phyloP scores from a whole-genome alignment of 345 rosid genomes.

The Noccaea caerulescens region DNA sequence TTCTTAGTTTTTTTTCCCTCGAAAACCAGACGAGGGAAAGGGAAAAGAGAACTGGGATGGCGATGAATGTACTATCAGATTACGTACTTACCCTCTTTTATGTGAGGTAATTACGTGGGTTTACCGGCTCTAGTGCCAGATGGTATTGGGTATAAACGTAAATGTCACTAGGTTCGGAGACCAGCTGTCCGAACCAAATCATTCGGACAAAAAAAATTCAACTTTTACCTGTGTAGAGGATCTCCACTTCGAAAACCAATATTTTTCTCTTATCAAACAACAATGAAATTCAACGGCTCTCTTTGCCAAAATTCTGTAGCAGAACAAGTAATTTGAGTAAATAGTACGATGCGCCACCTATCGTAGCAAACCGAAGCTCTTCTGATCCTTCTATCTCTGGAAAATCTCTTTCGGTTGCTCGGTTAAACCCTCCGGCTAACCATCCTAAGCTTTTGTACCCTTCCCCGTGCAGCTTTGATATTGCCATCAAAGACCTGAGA shows the following conservation, averaged over 20 bases:
- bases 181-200: slow-evolving; percentile 33
- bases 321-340: slow-evolving; percentile 61
- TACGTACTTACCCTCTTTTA: slow-evolving; percentile 26
- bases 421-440: slow-evolving; percentile 84
- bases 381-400: slow-evolving; percentile 62
- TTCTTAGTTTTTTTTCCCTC: slow-evolving; percentile 22
- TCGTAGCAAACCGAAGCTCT: slow-evolving; percentile 75
- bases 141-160: slow-evolving; percentile 27
- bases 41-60: slow-evolving; percentile 25
- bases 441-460: slow-evolving; percentile 80
- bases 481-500: slow-evolving; percentile 68
- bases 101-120: background rate
- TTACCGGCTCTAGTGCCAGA: background rate
- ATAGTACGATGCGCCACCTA: slow-evolving; percentile 80
- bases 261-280: background rate
- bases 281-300: slow-evolving; percentile 19
- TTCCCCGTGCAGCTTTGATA: slow-evolving; percentile 55
- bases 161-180: slow-evolving; percentile 3
- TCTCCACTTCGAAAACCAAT: background rate
- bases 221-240: background rate
- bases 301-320: slow-evolving; percentile 52
- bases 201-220: slow-evolving; percentile 1
- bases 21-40: slow-evolving; percentile 34
- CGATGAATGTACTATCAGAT: slow-evolving; percentile 27
- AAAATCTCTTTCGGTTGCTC: slow-evolving; percentile 64